Conservation (phyloP, 164 flowering plant species). For the Aristolochia contorta region DNA sequence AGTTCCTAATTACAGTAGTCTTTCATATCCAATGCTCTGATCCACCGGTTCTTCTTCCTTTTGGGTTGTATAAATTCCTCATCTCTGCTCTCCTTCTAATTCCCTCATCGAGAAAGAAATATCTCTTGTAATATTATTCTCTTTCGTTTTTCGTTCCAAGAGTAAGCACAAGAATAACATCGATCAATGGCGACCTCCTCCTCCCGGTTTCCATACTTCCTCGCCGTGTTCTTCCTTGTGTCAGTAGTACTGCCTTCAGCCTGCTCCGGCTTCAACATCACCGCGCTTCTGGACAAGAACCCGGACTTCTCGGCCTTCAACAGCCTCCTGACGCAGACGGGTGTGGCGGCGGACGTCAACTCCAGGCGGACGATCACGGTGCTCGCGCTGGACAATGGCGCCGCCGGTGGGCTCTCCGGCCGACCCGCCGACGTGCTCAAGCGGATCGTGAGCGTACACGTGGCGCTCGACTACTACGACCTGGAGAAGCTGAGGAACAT, state of each 20-base stretch:
- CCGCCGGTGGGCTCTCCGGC: constrained; percentile 8
- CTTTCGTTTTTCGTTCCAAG: background rate
- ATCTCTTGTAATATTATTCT: too few relatives aligned
- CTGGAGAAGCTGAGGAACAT: constrained; percentile 23
- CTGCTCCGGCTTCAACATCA: constrained; percentile 60
- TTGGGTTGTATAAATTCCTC: background rate
- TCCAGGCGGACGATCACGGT: constrained; percentile 51
- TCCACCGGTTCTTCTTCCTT: background rate
- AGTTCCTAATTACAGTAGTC: background rate
- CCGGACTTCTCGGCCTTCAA: constrained; percentile 47
- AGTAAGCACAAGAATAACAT: background rate
- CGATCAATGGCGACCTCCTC: background rate
- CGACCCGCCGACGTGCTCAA: constrained; percentile 19
- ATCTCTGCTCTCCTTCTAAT: background rate
- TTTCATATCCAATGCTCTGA: background rate
- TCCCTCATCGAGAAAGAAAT: background rate
- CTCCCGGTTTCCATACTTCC: background rate
- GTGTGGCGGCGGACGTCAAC: constrained; percentile 36
- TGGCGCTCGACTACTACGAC: constrained; percentile 61
- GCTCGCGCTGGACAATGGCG: constrained; percentile 39
- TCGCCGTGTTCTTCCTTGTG: constrained; percentile 18
- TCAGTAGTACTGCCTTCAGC: constrained; percentile 18
- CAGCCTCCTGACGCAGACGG: constrained; percentile 34
- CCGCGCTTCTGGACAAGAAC: constrained; percentile 31
- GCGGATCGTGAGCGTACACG: constrained; percentile 40